A percentile compares a stretch with the other conserved stretches of the same genome.
phyloP scores from a whole-genome alignment of 768 basidiomycete genomes.

The Boletus vermiculosoides region DNA sequence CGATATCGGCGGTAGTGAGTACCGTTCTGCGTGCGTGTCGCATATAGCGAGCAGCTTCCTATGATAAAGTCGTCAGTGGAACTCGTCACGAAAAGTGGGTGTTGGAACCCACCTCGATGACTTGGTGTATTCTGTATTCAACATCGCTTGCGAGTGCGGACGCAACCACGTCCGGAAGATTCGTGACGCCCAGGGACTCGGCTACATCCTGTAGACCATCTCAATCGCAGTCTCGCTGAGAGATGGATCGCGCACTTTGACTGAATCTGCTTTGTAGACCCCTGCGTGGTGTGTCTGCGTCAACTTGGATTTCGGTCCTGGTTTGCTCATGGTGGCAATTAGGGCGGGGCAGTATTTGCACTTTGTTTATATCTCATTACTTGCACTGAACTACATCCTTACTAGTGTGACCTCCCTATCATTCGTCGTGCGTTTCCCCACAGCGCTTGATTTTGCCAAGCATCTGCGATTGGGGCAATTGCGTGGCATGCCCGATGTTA shows the following conservation, averaged over 20 bases:
- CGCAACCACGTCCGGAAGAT: slow-evolving; percentile 74
- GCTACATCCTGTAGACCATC: slow-evolving; percentile 72
- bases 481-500: neutral
- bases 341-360: neutral
- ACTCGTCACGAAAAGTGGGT: neutral
- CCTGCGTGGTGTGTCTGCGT: slow-evolving; percentile 53
- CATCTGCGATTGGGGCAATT: neutral
- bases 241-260: slow-evolving; percentile 47
- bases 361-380: neutral
- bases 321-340: slow-evolving; percentile 38
- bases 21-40: slow-evolving; percentile 90
- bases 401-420: too few relatives aligned
- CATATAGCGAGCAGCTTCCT: slow-evolving; percentile 97
- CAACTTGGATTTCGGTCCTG: slow-evolving; percentile 45
- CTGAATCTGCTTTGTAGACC: slow-evolving; percentile 60
- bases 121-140: slow-evolving; percentile 93
- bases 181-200: slow-evolving; percentile 77
- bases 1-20: slow-evolving; percentile 86
- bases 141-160: slow-evolving; percentile 91
- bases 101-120: slow-evolving; percentile 68
- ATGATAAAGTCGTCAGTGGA: neutral
- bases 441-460: neutral
- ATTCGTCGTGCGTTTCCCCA: neutral
- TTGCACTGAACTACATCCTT: too few relatives aligned
- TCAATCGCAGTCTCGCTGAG: slow-evolving; percentile 9